Evolutionary conservation across 75 land plant genomes (phyloP), one percentile per base, ranked within the genome.

Genomic region (Selaginella tamariscina): DNA sequence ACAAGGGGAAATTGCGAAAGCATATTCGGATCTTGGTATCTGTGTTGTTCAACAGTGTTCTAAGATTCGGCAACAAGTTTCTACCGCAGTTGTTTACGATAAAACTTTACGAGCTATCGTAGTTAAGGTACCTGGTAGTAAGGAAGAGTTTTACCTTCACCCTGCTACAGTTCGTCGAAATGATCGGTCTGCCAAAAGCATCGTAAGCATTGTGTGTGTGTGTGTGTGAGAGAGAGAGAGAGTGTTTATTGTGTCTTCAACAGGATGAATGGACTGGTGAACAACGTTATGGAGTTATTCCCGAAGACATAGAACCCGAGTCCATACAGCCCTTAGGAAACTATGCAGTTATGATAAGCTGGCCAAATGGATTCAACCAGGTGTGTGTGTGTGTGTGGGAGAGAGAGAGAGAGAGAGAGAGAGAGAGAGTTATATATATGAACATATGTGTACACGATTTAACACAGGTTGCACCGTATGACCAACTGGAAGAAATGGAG

Each of bases 181-280:
- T 78, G 98, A 94, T 65, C 83, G 86, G 8, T 94, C 98, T 62
- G 98, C 98, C 23, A 85, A 85, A 76, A 89, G 96, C 80, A 88
- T 94, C 72, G 98, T 94, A 85, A 23, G 89, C 69, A 23, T 33
- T 29, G 15, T 65, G 31, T 65, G n/a, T n/a, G n/a, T 29, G 30
- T 65, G 66, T 20, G 27, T 65, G 8, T 24, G 32, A 15, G 9
- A 21, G 2, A 33, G 32, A 28, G 11, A 33, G 2, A 26, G 26
- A 21, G 8, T 27, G 5, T n/a, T 39, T 39, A 39, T 39, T 5
- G 11, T 39, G 39, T 56, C 23, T 56, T 24, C 8, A 68, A 62
- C 66, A 94, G 98, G 98, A 94, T 74, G 98, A 94, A 72, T 94
- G 98, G 98, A 86, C 86, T 0, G 98, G 98, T 2, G 98, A 87